phyloP scores from a whole-genome alignment of 2,329 filamentous ascomycete species.

The Beauveria brongniartii region DNA sequence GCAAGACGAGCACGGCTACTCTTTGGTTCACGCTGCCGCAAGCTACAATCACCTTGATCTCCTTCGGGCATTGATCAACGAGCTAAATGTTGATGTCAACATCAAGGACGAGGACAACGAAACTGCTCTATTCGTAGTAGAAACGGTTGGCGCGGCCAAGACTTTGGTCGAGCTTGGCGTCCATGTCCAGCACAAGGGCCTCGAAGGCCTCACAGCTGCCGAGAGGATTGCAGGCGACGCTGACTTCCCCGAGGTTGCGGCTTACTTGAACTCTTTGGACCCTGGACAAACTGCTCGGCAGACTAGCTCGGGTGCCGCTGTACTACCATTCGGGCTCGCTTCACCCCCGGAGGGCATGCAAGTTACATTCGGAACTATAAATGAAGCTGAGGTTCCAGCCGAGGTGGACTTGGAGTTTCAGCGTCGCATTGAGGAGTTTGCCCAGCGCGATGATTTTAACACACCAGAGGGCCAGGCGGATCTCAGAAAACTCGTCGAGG shows the following conservation, averaged over 20 bases:
- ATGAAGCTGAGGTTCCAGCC: conserved; percentile 49
- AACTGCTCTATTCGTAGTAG: conserved; percentile 88
- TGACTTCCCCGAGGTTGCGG: conserved; percentile 67
- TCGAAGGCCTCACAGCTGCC: conserved; percentile 69
- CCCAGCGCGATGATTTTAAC: conserved; percentile 74
- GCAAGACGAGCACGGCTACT: conserved; percentile 91
- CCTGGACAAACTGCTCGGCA: conserved; percentile 16
- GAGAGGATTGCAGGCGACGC: conserved; percentile 74
- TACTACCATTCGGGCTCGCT: conserved; percentile 36
- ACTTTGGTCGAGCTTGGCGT: conserved; percentile 73
- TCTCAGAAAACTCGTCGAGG: conserved; percentile 68
- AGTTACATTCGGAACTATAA: conserved; percentile 70
- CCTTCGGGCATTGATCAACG: conserved; percentile 63
- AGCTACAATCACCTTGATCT: conserved; percentile 86
- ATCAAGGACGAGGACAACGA: conserved; percentile 85
- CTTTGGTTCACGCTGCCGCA: conserved; percentile 82
- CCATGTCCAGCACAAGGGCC: conserved; percentile 56
- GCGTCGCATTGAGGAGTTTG: conserved; percentile 80
- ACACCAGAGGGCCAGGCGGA: conserved; percentile 72
- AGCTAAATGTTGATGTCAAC: conserved; percentile 72
- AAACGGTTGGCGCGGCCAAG: conserved; percentile 69
- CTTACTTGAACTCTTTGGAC: conserved; percentile 50
- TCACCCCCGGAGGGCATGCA: conserved; percentile 67
- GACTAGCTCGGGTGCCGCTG: neutral
- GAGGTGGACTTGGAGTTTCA: conserved; percentile 76